Conservation (phyloP, 768 basidiomycete genomes). For the Austroboletus eburneus region DNA sequence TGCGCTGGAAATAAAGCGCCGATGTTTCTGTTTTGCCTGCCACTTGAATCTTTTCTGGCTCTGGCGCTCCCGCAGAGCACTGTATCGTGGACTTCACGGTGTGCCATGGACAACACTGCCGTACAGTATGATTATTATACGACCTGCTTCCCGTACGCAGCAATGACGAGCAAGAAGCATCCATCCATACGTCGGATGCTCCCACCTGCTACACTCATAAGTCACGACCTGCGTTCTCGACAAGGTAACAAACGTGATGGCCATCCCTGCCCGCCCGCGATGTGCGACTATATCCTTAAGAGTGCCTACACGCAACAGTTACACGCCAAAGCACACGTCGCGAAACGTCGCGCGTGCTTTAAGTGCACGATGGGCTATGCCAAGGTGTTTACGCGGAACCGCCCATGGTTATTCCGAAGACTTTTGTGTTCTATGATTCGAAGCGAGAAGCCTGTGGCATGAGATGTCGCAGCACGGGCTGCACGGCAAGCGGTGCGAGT, state of each 20-base stretch:
- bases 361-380: conserved; percentile 3
- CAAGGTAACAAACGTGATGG: not conserved
- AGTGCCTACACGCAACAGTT: conserved; percentile 1
- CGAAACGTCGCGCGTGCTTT: not conserved
- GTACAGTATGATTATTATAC: not conserved
- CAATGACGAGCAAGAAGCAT: not conserved
- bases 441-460: conserved; percentile 1
- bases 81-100: not conserved
- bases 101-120: too few species aligned
- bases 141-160: not conserved
- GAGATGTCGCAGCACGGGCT: conserved; percentile 1
- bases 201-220: too few species aligned
- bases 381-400: conserved; percentile 2
- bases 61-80: not conserved
- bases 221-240: not conserved
- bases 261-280: not conserved
- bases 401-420: too few species aligned
- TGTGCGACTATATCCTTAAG: not conserved
- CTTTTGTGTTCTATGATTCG: too few species aligned
- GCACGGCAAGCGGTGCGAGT: conserved; percentile 5
- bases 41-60: not conserved
- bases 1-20: not conserved
- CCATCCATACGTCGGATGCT: not conserved
- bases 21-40: not conserved
- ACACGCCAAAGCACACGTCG: not conserved